Evolutionary conservation across 2,329 filamentous ascomycete genomes (phyloP), one percentile per base, ranked within the genome.

Genomic region (Cercospora zeae-maydis): DNA sequence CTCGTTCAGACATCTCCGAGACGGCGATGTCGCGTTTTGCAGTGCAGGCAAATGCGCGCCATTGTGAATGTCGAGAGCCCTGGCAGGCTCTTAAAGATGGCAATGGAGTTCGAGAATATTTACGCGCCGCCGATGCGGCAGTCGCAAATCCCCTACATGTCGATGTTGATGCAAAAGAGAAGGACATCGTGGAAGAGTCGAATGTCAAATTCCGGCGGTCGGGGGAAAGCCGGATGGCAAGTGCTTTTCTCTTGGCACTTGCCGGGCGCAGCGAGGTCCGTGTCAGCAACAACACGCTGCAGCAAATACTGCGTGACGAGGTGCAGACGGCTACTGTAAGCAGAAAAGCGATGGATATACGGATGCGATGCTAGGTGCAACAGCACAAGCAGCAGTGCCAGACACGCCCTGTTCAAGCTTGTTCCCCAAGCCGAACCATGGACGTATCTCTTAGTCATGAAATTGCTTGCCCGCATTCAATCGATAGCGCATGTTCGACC

Each of bases 1-100:
- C 77, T 16, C 80, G 74, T 52, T 84, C 80, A 19, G 80, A 80
- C 73, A 87, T 79, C 58, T 81, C 79, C 30, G 75, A 75, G 4
- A 78, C 78, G 11, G 77, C 75, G 34, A 80, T 72, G 31, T 71
- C 71, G 68, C 72, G 73, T 73, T 51, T 68, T 61, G 73, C 64
- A 24, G 75, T 72, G 27, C 62, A 62, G 5, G 71, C 69, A 65
- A 80, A 79, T 14, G 60, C 34, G 49, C 54, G 63, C 65, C 67
- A 67, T 69, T 27, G 37, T 49, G 59, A 27, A 47, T 33, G 8
- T 16, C 19, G 54, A 42, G 53, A 45, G 54, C 19, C 6, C 4
- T 27, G 47, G 3, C 34, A 27, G 8, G 45, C 36, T 53, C 14
- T 34, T 13, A n/a, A 6, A 3, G 45, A 37, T 30, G 42, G n/a